These are phyloP conservation scores for Umbellularia californica DNA, from an alignment of 164 flowering plant genomes.

Conservation along the genomic window DNA sequence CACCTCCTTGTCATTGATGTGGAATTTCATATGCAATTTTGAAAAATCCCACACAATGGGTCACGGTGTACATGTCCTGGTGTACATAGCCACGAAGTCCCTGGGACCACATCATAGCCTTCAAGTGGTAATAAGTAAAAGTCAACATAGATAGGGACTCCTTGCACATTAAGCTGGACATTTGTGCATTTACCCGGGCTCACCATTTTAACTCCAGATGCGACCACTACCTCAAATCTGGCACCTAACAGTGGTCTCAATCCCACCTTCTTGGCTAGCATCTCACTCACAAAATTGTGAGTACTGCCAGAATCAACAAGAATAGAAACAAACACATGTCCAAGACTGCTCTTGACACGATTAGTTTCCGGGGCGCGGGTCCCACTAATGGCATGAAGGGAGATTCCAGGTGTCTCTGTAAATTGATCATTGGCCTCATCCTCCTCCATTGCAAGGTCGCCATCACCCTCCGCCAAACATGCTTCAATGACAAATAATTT, in stretches of 20 bases:
- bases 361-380: background rate
- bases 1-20: no score
- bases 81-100: background rate
- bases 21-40: background rate
- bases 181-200: background rate
- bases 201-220: background rate
- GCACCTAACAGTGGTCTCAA: background rate
- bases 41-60: constrained; percentile 2
- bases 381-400: background rate
- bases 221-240: background rate
- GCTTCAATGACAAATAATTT: background rate
- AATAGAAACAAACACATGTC: background rate
- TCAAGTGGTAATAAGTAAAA: background rate
- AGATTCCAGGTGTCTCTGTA: background rate
- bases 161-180: background rate
- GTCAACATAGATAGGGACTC: background rate
- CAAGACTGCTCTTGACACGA: background rate
- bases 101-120: background rate
- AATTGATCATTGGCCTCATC: background rate
- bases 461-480: background rate
- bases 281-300: background rate
- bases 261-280: background rate
- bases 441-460: background rate
- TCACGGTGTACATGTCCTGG: background rate
- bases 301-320: background rate